Base-by-base conservation (phyloP, 768 basidiomycete genomes). In the Phanerochaete carnosa region DNA sequence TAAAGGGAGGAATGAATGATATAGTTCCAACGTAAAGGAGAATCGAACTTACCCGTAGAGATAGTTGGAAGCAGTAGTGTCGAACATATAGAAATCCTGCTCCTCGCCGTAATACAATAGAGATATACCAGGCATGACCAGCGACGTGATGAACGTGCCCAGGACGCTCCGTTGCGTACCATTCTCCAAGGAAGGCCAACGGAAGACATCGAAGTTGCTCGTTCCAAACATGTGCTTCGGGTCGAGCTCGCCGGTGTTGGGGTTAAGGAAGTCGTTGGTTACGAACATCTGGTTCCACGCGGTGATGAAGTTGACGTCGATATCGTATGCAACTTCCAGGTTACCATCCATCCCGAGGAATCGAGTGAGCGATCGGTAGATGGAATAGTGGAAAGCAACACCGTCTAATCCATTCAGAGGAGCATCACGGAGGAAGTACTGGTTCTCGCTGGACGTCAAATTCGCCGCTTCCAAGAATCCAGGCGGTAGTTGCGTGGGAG, bases 341-440 rank as follows among this genome's bases (percentile, higher is more conserved):
- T 97, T 96, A 67, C 95, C 95, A 69, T 97, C 95, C 94, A 96
- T 95, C 56, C 94, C 95, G 50, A 96, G 81, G 78, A 95, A 93
- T 53, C 95, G 90, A 30, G 87, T 77, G 55, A 96, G 76, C 2
- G 90, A 77, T 60, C 95, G 95, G 70, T 97, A 96, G 57, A 89
- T 88, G 49, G 95, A 96, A 73, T 96, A 97, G 72, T 97, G 95
- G 79, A 96, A 96, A 0, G 95, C 94, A 50, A 87, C 86, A 35
- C 79, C 78, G 66, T 97, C 95, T 53, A 97, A 78, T 25, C 75
- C 89, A 60, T 83, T 85, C 22, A 80, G 68, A 6, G 78, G 77
- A 16, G 80, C 77, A 9, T 86, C 79, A 25, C 95, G 89, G 49
- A 96, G 77, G 77, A 96, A 97, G 73, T 84, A 96, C 72, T 90